These are phyloP conservation scores for Colletotrichum sp. DNA, from an alignment of 2,329 filamentous ascomycete species.

Conservation along the genomic window DNA sequence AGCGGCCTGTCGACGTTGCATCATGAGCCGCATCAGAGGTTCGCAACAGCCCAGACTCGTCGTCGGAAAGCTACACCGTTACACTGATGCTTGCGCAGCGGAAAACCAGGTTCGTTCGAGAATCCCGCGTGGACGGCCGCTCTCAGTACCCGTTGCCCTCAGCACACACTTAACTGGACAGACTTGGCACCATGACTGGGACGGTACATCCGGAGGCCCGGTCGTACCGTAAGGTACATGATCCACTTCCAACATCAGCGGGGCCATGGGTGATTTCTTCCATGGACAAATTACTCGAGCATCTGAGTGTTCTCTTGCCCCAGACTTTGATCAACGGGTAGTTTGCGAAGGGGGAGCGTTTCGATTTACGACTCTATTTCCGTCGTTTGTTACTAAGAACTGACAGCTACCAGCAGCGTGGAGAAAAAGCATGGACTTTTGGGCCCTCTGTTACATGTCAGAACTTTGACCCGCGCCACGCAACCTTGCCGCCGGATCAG, in stretches of 20 bases:
- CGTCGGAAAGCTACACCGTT: not conserved
- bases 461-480: not conserved
- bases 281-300: not conserved
- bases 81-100: not conserved
- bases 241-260: not conserved
- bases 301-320: not conserved
- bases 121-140: not conserved
- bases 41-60: not conserved
- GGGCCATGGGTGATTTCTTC: not conserved
- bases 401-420: not conserved
- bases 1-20: not conserved
- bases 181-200: not conserved
- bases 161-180: not conserved
- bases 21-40: not conserved
- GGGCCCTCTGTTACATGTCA: constrained; percentile 10
- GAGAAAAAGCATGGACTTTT: not conserved
- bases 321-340: not conserved
- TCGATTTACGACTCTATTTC: not conserved
- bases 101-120: not conserved
- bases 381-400: not conserved
- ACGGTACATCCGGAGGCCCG: constrained; percentile 12
- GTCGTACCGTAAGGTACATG: not conserved
- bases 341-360: not conserved
- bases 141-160: not conserved
- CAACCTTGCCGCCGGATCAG: constrained; percentile 2